Base-by-base conservation (phyloP, 352 stramenopile genomes). In the Pythium utonaiense region DNA sequence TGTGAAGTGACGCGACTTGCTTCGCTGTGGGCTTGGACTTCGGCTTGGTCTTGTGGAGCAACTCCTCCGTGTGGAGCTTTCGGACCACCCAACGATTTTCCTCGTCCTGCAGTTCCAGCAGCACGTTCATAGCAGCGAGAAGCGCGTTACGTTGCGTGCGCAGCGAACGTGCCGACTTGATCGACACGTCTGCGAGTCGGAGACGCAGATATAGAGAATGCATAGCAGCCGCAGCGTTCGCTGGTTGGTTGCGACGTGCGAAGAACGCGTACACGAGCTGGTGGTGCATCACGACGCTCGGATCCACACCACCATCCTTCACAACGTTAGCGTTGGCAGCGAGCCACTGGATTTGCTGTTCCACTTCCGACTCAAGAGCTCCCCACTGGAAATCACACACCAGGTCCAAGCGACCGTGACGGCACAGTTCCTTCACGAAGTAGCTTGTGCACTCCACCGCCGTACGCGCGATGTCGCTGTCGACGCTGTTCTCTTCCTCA, bases 371-470 rank as follows among this genome's bases (percentile, higher is more conserved):
- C 54, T 87, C 80, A 7, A 89, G 57, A 0, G 70, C 52, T 9
- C 75, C 77, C 83, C 83, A 92, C 60, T 88, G 78, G 27, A 92
- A 68, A 21, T 92, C 80, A 47, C 83, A 88, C 14, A 92, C 75
- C 21, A 90, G 57, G 38, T 90, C 83, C 41, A 89, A 48, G 19
- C 81, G 80, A 2, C 78, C 77, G 45, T 87, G 82, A 17, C 79
- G 83, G 21, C 73, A 83, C 19, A 90, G 60, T 47, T 90, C 80
- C 64, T 90, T 90, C 10, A 90, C 80, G 19, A 92, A 66, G 58
- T 87, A 85, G 53, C 71, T 85, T 12, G 86, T 78, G 21, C 83
- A 90, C 66, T 92, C 83, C 6, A 75, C 68, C 4, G 78, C 75
- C 0, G 63, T 62, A 22, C 57, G 49, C 12, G 76, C 82, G n/a